A percentile compares a stretch with the other conserved stretches of the same genome.
These are phyloP conservation scores for Fagus sylvatica DNA, from an alignment of 306 rosid species.

Conservation along the genomic window DNA sequence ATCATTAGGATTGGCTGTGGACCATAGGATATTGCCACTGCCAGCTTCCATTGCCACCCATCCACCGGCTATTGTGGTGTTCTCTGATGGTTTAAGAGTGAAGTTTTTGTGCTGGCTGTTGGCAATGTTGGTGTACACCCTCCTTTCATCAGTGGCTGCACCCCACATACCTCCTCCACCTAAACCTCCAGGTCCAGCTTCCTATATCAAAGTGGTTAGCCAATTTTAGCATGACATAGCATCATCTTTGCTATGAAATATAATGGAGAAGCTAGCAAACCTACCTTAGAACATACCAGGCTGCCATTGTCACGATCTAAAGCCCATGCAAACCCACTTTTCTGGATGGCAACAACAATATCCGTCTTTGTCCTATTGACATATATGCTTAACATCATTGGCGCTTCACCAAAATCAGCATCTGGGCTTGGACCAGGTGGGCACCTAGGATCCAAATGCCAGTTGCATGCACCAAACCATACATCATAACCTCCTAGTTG, in stretches of 20 bases:
- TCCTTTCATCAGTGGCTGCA: slow-evolving; percentile 58
- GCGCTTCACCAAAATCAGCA: slow-evolving; percentile 66
- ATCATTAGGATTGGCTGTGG: slow-evolving; percentile 35
- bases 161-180: slow-evolving; percentile 66
- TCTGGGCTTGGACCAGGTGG: slow-evolving; percentile 55
- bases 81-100: slow-evolving; percentile 46
- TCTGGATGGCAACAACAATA: slow-evolving; percentile 59
- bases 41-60: slow-evolving; percentile 64
- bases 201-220: slow-evolving; percentile 22
- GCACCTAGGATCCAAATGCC: slow-evolving; percentile 44
- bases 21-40: slow-evolving; percentile 51
- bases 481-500: slow-evolving; percentile 78
- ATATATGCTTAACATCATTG: slow-evolving; percentile 44
- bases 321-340: slow-evolving; percentile 44
- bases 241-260: background rate
- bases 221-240: background rate
- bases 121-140: slow-evolving; percentile 59
- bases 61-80: slow-evolving; percentile 46
- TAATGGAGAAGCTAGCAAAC: background rate
- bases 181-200: slow-evolving; percentile 62
- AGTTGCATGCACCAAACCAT: slow-evolving; percentile 51
- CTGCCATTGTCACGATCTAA: slow-evolving; percentile 43
- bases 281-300: slow-evolving; percentile 45
- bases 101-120: slow-evolving; percentile 44
- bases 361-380: slow-evolving; percentile 38